Evolutionary conservation across 768 basidiomycete genomes (phyloP), one percentile per base, ranked within the genome.

Genomic region (Tricholoma sp.): DNA sequence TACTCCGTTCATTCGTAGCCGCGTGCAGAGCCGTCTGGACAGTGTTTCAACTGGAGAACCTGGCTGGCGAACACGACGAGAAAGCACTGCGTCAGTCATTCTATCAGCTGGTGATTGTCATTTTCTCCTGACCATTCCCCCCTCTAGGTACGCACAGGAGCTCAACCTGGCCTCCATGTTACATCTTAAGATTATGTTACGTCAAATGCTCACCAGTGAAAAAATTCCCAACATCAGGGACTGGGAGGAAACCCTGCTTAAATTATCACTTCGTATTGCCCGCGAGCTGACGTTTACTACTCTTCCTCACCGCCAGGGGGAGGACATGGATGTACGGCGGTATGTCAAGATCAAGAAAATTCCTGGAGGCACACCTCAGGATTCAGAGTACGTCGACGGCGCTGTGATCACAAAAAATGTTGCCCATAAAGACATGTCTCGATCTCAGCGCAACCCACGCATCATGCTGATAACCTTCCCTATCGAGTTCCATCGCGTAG

Each of bases 301-400:
- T 5, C 68, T 79, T 22, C 79, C 80, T 50, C 85, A 91, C 61
- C 82, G 86, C 5, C 86, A 91, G 67, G 93, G 93, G 1, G 91
- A 94, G 63, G 90, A 92, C 61, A 94, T 98, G 85, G 97, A 98
- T 69, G 88, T 97, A 21, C 80, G 96, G 31, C 83, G 88, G 37
- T 97, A 96, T 64, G 94, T 98, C 49, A 98, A 98, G 74, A 95
- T 98, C 72, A 98, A 99, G 77, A 96, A 96, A 72, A 89, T 98
- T 14, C 96, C 97, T 0, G 97, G 97, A 21, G 97, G 97, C 4
- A 77, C 83, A 35, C 94, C 96, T 18, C 82, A 78, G 24, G 93
- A 99, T 69, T 97, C 94, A 4, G 97, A 99, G 75, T 98, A 94
- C 68, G 92, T 99, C 46, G 90, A 94, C 55, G 97, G 97, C 11